These are phyloP conservation scores for Salix purpurea DNA, from an alignment of 345 rosid genomes.

Conservation along the genomic window DNA sequence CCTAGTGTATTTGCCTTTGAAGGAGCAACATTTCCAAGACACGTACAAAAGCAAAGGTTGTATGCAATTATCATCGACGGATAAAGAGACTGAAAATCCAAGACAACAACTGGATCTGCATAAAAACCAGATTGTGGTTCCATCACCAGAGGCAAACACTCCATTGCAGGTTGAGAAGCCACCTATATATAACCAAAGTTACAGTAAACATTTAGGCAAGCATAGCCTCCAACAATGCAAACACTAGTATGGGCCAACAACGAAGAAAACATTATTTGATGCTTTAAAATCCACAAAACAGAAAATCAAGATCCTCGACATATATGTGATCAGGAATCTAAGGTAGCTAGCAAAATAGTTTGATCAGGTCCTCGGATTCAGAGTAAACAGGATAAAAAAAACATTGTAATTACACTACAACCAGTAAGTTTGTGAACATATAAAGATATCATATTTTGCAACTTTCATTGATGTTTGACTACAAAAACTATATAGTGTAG, in stretches of 20 bases:
- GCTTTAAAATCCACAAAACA: not conserved
- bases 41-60: slow-evolving; percentile 90
- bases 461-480: no score
- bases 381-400: no score
- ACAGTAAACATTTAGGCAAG: slow-evolving; percentile 3
- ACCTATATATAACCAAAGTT: slow-evolving; percentile 45
- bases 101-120: slow-evolving; percentile 85
- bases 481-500: no score
- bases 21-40: slow-evolving; percentile 77
- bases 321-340: no score
- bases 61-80: slow-evolving; percentile 97
- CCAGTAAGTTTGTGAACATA: no score
- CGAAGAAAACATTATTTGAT: not conserved
- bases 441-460: no score
- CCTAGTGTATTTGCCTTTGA: slow-evolving; percentile 68
- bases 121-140: slow-evolving; percentile 96
- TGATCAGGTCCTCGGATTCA: no score
- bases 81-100: slow-evolving; percentile 97
- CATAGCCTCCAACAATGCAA: not conserved
- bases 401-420: no score
- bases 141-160: slow-evolving; percentile 96
- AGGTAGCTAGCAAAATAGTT: no score
- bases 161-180: slow-evolving; percentile 99
- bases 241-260: not conserved
- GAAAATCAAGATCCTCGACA: no score